phyloP scores from a whole-genome alignment of 371 early-diverging fungal genomes.

The Encephalitozoon romaleae region DNA sequence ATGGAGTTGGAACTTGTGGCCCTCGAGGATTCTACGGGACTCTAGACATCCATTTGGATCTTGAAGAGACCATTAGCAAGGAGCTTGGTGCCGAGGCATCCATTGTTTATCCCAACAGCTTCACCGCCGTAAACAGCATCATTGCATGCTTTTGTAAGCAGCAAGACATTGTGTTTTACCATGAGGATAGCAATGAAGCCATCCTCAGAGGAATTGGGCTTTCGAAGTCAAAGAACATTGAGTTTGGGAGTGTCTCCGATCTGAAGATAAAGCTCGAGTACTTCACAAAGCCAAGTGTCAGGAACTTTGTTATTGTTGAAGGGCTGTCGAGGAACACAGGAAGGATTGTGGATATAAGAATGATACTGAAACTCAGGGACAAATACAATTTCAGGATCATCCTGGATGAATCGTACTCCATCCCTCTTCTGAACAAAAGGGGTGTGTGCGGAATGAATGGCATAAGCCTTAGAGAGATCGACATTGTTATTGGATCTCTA shows the following conservation, averaged over 20 bases:
- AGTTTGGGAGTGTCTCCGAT: slow-evolving; percentile 45
- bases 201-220: slow-evolving; percentile 55
- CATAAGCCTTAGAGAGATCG: slow-evolving; percentile 67
- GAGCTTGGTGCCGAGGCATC: slow-evolving; percentile 77
- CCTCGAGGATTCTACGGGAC: slow-evolving; percentile 99
- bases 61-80: slow-evolving; percentile 76
- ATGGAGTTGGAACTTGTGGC: slow-evolving; percentile 92
- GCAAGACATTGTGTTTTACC: slow-evolving; percentile 80
- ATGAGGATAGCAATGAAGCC: slow-evolving; percentile 48
- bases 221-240: slow-evolving; percentile 46
- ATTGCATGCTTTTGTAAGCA: slow-evolving; percentile 94
- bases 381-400: slow-evolving; percentile 90
- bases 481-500: slow-evolving; percentile 83
- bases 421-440: slow-evolving; percentile 72
- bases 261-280: slow-evolving; percentile 46
- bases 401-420: slow-evolving; percentile 81
- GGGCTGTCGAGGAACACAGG: slow-evolving; percentile 85
- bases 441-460: slow-evolving; percentile 10
- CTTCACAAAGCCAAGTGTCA: slow-evolving; percentile 61
- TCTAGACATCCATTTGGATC: slow-evolving; percentile 84
- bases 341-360: slow-evolving; percentile 73
- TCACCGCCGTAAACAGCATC: slow-evolving; percentile 79
- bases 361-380: slow-evolving; percentile 76
- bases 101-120: slow-evolving; percentile 93
- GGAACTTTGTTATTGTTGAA: slow-evolving; percentile 84